phyloP scores from a whole-genome alignment of 2,329 filamentous ascomycete species.

The Colletotrichum sp. region DNA sequence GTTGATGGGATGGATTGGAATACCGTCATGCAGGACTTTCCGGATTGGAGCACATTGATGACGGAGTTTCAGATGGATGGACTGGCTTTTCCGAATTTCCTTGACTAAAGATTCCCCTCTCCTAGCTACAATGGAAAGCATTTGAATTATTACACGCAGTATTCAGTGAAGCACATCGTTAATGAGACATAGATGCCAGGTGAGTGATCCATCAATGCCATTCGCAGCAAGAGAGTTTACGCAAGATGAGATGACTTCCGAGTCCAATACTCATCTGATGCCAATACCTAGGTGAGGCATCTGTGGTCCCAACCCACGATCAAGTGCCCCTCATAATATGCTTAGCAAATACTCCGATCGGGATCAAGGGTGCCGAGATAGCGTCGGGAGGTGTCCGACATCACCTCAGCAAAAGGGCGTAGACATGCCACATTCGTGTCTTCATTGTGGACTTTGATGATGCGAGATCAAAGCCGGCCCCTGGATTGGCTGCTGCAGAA shows the following conservation, averaged over 20 bases:
- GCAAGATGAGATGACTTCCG: background rate
- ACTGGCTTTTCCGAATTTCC: slow-evolving; percentile 24
- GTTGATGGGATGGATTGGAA: slow-evolving; percentile 6
- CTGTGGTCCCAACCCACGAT: background rate
- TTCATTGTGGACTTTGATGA: slow-evolving; percentile 9
- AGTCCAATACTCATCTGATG: background rate
- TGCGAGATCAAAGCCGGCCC: background rate
- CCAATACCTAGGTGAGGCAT: background rate
- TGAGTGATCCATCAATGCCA: background rate
- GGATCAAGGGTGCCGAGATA: background rate
- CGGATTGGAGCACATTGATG: slow-evolving; percentile 33
- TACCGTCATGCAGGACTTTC: slow-evolving; percentile 17
- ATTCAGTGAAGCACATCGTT: background rate
- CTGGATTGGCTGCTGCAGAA: background rate
- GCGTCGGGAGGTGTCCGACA: slow-evolving; percentile 8
- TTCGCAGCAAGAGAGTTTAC: background rate
- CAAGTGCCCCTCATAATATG: background rate
- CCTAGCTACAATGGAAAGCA: background rate
- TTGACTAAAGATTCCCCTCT: background rate
- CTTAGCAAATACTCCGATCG: background rate
- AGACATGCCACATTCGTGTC: slow-evolving; percentile 3
- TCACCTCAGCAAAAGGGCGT: background rate
- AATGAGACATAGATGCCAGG: background rate
- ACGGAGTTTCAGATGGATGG: slow-evolving; percentile 33
- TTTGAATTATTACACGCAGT: background rate